Evolutionary conservation across 2,329 filamentous ascomycete species (phyloP).

Genomic region (Pyrenophora teres): DNA sequence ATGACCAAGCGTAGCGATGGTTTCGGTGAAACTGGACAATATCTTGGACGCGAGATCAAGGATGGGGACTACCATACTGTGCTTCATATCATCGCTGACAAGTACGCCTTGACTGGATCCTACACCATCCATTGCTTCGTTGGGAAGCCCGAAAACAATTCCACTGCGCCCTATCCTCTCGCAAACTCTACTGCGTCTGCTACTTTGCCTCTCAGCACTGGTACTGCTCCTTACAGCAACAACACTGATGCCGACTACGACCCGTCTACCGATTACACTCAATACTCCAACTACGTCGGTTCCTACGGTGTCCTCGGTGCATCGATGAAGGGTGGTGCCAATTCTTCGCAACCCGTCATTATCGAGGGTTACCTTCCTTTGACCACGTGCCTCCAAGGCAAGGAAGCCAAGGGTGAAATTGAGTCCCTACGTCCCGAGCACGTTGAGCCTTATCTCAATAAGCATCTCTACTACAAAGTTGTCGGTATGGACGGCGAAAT

Average conservation of each 20-base stretch:
- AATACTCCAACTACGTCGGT: conserved; percentile 41
- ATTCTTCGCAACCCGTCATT: conserved; percentile 33
- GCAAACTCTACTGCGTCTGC: conserved; percentile 21
- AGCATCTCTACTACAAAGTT: conserved; percentile 45
- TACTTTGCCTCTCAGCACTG: conserved; percentile 1
- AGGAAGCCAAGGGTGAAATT: conserved; percentile 37
- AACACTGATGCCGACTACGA: conserved; percentile 32
- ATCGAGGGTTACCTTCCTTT: conserved; percentile 42
- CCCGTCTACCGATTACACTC: conserved; percentile 33
- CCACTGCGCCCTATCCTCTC: conserved; percentile 9
- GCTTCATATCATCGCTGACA: conserved; percentile 40
- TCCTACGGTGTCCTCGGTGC: conserved; percentile 41
- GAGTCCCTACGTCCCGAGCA: conserved; percentile 39
- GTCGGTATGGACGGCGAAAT: conserved; percentile 40
- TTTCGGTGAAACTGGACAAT: conserved; percentile 25
- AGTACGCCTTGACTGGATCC: conserved; percentile 43
- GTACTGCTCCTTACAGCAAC: conserved; percentile 23
- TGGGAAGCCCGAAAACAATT: conserved; percentile 34
- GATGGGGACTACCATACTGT: conserved; percentile 45
- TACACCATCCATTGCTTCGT: conserved; percentile 46
- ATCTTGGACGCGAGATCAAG: conserved; percentile 39
- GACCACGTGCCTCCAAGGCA: conserved; percentile 43
- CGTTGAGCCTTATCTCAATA: conserved; percentile 41
- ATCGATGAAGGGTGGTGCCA: conserved; percentile 29
- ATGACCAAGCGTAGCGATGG: conserved; percentile 29